A percentile compares a stretch with the other conserved stretches of the same genome.
Evolutionary conservation across 2,329 filamentous ascomycete species (phyloP).

Genomic region (Fusarium irregulare): DNA sequence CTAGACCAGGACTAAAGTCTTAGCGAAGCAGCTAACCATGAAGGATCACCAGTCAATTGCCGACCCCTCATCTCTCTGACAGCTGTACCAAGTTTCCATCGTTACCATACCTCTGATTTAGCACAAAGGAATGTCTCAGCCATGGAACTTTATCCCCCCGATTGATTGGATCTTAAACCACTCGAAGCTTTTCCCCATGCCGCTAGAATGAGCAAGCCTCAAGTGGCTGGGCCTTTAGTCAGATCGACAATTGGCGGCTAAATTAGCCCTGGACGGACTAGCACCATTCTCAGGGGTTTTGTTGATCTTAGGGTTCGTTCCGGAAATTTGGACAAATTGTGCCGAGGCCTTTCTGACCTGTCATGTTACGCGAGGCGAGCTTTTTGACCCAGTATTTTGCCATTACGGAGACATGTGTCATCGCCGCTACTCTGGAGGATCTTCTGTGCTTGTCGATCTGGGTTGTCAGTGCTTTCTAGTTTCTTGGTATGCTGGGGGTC

Average conservation of each 20-base stretch:
- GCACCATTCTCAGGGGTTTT: not conserved
- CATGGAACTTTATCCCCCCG: not conserved
- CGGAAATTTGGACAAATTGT: not conserved
- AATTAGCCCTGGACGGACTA: not conserved
- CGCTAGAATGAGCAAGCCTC: not conserved
- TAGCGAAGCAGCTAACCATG: not conserved
- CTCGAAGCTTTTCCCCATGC: not conserved
- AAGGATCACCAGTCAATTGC: not conserved
- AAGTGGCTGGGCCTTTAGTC: not conserved
- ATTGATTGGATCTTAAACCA: not conserved
- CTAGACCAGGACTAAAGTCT: conserved; percentile 12
- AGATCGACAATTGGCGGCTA: not conserved
- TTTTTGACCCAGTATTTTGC: not conserved
- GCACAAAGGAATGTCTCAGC: not conserved
- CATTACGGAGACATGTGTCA: not conserved
- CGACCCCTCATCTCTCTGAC: not conserved
- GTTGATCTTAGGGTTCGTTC: not conserved
- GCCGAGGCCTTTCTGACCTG: not conserved
- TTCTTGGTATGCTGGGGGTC: not conserved
- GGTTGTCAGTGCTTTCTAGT: not conserved
- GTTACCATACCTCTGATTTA: too few relatives aligned
- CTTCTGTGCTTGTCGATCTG: not conserved
- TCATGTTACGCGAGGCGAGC: not conserved
- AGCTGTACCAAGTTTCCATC: not conserved
- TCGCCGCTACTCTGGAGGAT: not conserved